Percentiles rank a stretch among this genome's conserved stretches.
These are phyloP conservation scores for Plasmodiophora brassicae DNA, from an alignment of 208 protist species.

Conservation along the genomic window DNA sequence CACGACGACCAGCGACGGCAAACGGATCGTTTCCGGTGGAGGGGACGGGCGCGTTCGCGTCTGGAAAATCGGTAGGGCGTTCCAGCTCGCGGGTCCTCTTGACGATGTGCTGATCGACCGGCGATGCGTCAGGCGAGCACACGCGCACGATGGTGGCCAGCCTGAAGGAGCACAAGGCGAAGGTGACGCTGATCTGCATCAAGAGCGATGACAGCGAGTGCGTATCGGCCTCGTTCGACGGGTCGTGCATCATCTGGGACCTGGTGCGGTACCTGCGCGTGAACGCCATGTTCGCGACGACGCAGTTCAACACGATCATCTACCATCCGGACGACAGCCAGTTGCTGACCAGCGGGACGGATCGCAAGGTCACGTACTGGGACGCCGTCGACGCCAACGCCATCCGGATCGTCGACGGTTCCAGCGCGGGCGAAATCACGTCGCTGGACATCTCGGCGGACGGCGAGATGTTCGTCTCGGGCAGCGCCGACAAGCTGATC, in stretches of 20 bases:
- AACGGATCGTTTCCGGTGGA: conserved; percentile 78
- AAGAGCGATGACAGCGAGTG: conserved; percentile 76
- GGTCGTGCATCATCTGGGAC: conserved; percentile 88
- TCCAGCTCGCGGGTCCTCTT: not conserved
- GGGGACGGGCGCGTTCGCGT: conserved; percentile 78
- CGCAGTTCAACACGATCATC: conserved; percentile 78
- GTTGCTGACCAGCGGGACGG: conserved; percentile 82
- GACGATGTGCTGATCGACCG: not conserved
- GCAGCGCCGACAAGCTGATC: conserved; percentile 80
- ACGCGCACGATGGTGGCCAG: conserved; percentile 71
- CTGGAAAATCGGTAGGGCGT: conserved; percentile 63
- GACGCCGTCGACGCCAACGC: conserved; percentile 82
- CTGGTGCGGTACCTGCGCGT: conserved; percentile 75
- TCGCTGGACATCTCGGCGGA: conserved; percentile 75
- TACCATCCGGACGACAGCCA: conserved; percentile 85
- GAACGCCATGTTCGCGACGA: conserved; percentile 87
- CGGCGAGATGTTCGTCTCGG: conserved; percentile 78
- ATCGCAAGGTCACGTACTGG: conserved; percentile 82
- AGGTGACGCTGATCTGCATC: conserved; percentile 71
- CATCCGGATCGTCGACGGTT: conserved; percentile 82
- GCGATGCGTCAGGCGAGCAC: not conserved
- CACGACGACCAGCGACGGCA: conserved; percentile 64
- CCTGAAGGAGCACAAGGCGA: conserved; percentile 88
- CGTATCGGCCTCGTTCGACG: conserved; percentile 80
- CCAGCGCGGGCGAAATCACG: conserved; percentile 78